Base-by-base conservation (phyloP, 371 early-diverging fungal genomes). In the Apophysomyces variabilis region DNA sequence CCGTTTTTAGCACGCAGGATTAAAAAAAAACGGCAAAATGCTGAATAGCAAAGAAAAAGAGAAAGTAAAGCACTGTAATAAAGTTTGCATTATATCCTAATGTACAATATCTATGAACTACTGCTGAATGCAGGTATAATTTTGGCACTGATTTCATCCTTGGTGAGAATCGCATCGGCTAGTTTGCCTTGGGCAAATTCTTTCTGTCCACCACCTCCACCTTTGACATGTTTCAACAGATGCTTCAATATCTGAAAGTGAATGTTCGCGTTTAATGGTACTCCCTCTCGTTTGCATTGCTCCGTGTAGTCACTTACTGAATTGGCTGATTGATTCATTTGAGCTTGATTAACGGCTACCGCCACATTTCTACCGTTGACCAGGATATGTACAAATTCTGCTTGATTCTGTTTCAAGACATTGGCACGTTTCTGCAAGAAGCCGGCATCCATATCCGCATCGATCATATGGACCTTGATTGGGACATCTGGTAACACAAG, bases 341-440 rank as follows among this genome's bases (percentile, higher is more conserved):
- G 57, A 43, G 67, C 63, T 26, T 76, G 66, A 61, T 85, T 78
- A 26, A 88, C 57, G 9, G 86, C 75, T 3, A 88, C 85, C 1
- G 84, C 61, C 12, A 88, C 66, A 0, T 72, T 80, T 44, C 79
- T 81, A 6, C 75, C 76, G 65, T 83, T 85, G n/a, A 84, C 64
- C 45, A 88, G 60, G 12, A 88, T 60, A 79, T 88, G 88, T 8
- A 76, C 77, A 38, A 70, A 65, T 0, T 72, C 68, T 0, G 82
- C 65, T 3, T 79, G 76, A 7, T 64, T 82, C 46, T 80, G 74
- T 57, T 79, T 79, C 13, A 87, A 56, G 1, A 79, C 71, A 58
- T 83, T 85, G 16, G 86, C 88, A 39, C 84, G 71, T 45, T 84
- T 85, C 38, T 82, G 79, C 73, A 82, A 82, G 66, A 77, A 88